Evolutionary conservation across 805 yeast genomes (phyloP).

Genomic region (Tetrapisispora arboricola): DNA sequence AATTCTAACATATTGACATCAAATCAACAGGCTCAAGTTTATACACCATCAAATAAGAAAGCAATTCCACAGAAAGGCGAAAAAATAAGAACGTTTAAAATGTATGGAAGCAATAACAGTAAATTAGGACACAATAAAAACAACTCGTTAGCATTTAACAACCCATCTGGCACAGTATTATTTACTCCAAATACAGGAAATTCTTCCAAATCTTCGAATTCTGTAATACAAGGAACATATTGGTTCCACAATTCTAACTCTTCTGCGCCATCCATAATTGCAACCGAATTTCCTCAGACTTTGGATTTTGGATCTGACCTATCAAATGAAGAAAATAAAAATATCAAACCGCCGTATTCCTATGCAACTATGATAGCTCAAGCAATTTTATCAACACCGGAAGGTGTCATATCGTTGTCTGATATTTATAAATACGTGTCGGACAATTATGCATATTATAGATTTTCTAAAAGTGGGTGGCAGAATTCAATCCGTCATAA

Average conservation of each 20-base stretch:
- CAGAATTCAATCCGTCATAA: constrained; percentile 96
- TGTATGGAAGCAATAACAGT: constrained; percentile 19
- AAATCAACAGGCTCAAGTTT: too few species aligned
- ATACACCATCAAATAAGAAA: too few species aligned
- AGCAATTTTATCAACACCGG: constrained; percentile 78
- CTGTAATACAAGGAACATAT: background rate
- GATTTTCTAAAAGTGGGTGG: constrained; percentile 90
- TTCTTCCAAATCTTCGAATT: background rate
- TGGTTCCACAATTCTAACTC: constrained; percentile 1
- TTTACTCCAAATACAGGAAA: background rate
- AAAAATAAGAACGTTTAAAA: constrained; percentile 25
- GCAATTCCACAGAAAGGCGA: constrained; percentile 10
- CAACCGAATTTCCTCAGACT: constrained; percentile 30
- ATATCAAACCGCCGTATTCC: constrained; percentile 89
- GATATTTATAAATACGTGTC: constrained; percentile 90
- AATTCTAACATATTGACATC: too few species aligned
- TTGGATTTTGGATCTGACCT: constrained; percentile 40
- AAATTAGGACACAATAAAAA: constrained; percentile 1
- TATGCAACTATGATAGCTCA: constrained; percentile 98
- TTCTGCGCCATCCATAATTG: constrained; percentile 8
- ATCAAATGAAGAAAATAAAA: constrained; percentile 77
- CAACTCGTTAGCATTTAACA: background rate
- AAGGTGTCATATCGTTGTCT: constrained; percentile 76
- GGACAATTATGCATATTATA: constrained; percentile 75
- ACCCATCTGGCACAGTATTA: constrained; percentile 1